A percentile compares a stretch with the other conserved stretches of the same genome.
Evolutionary conservation across 2,329 filamentous ascomycete genomes (phyloP).

Genomic region (Sphaerulina musiva): DNA sequence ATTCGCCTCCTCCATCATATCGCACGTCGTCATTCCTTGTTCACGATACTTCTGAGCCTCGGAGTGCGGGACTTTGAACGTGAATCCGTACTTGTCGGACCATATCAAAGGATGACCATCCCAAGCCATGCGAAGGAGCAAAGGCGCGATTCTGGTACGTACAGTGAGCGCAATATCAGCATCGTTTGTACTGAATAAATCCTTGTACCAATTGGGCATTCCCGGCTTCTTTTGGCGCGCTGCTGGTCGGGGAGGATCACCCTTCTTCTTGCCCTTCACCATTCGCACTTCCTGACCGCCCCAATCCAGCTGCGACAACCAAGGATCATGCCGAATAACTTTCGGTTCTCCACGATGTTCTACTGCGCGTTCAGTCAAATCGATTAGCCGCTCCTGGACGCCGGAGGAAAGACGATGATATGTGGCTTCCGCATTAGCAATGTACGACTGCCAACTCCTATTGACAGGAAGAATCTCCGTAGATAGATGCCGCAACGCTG

Average conservation of each 20-base stretch:
- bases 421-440: conserved; percentile 74
- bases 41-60: conserved; percentile 60
- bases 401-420: conserved; percentile 70
- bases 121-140: conserved; percentile 80
- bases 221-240: conserved; percentile 87
- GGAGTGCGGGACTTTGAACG: conserved; percentile 65
- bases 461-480: conserved; percentile 89
- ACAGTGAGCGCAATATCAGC: conserved; percentile 71
- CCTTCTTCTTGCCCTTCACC: conserved; percentile 85
- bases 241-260: conserved; percentile 67
- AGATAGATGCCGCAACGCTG: conserved; percentile 84
- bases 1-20: conserved; percentile 70
- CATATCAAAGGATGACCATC: conserved; percentile 83
- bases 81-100: conserved; percentile 92
- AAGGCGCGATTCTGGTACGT: conserved; percentile 76
- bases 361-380: conserved; percentile 69
- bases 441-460: conserved; percentile 77
- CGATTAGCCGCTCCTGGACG: conserved; percentile 68
- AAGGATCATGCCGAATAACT: conserved; percentile 72
- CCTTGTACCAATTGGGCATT: conserved; percentile 94
- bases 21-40: conserved; percentile 66
- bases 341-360: conserved; percentile 63
- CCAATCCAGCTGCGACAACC: conserved; percentile 93
- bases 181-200: conserved; percentile 66
- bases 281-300: conserved; percentile 85